Evolutionary conservation across 345 rosid species (phyloP).

Genomic region (Rhodamnia argentea): DNA sequence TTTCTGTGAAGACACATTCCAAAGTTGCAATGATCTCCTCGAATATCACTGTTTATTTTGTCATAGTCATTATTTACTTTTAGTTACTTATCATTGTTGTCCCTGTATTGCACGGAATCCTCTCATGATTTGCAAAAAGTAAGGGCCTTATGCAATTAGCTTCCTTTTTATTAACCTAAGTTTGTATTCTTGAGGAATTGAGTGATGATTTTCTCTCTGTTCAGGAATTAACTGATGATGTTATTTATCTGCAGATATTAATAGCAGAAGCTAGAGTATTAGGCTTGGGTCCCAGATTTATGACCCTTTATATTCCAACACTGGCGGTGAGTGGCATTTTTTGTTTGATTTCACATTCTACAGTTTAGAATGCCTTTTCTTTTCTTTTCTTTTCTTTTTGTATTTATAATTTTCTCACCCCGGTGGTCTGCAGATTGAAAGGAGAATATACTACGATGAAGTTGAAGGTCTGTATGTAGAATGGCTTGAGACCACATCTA

Average conservation of each 20-base stretch:
- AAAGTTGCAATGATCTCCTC: not conserved
- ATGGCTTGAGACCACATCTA: conserved; percentile 79
- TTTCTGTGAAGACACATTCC: not conserved
- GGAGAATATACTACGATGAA: conserved; percentile 71
- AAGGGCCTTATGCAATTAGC: not conserved
- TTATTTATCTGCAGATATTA: conserved; percentile 37
- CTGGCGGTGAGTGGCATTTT: conserved; percentile 46
- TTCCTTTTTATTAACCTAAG: not conserved
- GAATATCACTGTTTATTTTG: not conserved
- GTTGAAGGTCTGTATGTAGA: conserved; percentile 64
- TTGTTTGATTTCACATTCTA: not conserved
- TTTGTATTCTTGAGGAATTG: not conserved
- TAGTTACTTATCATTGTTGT: not conserved
- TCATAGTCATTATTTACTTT: not conserved
- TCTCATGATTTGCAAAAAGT: not conserved
- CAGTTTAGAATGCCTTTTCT: not conserved
- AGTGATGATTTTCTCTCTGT: not conserved
- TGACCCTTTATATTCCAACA: conserved; percentile 71
- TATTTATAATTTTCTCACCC: not conserved
- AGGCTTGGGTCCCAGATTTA: conserved; percentile 78
- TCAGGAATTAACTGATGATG: not conserved
- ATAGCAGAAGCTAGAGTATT: conserved; percentile 74
- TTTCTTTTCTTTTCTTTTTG: not conserved
- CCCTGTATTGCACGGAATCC: not conserved
- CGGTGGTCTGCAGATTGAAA: conserved; percentile 43